Evolutionary conservation across 1,139 yeast species (phyloP).

Genomic region (Casaregolazyma suthepensis): DNA sequence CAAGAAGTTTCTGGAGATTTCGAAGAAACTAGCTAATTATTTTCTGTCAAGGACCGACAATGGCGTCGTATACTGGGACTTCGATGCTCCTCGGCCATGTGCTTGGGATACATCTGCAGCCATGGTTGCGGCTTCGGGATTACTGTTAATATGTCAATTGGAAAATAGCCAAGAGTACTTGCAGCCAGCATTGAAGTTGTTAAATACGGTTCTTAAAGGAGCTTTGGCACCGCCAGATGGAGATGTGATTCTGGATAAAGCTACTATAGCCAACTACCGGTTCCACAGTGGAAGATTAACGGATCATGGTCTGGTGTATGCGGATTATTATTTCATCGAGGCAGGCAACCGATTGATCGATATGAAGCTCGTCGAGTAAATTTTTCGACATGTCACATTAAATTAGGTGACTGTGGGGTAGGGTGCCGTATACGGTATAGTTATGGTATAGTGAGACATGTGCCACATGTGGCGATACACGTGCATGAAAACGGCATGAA

Average conservation of each 20-base stretch:
- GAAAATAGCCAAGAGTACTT: constrained; percentile 8
- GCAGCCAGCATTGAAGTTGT: constrained; percentile 7
- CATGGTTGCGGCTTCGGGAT: constrained; percentile 27
- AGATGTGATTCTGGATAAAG: constrained; percentile 10
- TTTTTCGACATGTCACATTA: neutral
- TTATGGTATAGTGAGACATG: neutral
- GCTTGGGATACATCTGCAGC: constrained; percentile 30
- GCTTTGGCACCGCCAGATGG: constrained; percentile 9
- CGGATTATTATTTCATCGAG: constrained; percentile 17
- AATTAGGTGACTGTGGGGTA: neutral
- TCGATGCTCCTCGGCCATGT: constrained; percentile 26
- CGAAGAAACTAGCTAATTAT: constrained; percentile 24
- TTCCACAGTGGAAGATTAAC: constrained; percentile 6
- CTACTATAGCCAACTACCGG: constrained; percentile 13
- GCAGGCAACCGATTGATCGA: constrained; percentile 14
- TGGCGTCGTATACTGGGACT: constrained; percentile 32
- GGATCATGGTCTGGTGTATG: constrained; percentile 15
- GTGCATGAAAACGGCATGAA: neutral
- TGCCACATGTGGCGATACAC: neutral
- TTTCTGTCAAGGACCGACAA: constrained; percentile 22
- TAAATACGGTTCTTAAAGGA: constrained; percentile 5
- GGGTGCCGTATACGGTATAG: neutral
- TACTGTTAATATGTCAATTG: constrained; percentile 13
- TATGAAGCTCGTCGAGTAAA: neutral
- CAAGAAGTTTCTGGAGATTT: constrained; percentile 25